Conservation (phyloP, 2,329 filamentous ascomycete species). For the Colletotrichum tofieldiae region DNA sequence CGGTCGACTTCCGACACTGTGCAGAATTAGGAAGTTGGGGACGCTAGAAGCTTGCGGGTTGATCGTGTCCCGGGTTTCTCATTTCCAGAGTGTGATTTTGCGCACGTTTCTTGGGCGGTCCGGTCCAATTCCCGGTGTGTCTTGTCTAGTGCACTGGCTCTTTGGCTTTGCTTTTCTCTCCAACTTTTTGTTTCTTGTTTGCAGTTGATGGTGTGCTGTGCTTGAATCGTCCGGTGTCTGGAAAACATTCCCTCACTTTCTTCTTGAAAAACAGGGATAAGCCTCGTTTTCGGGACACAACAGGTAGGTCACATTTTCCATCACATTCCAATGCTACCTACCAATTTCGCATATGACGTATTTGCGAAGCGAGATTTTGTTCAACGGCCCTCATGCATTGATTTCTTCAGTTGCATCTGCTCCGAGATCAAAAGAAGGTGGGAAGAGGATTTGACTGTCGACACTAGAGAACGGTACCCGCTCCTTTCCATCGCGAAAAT, state of each 20-base stretch:
- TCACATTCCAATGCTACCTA: constrained; percentile 27
- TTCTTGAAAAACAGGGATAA: constrained; percentile 21
- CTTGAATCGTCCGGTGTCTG: constrained; percentile 41
- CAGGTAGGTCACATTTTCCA: constrained; percentile 28
- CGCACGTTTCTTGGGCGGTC: neutral
- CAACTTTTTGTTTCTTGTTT: constrained; percentile 2
- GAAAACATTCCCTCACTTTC: constrained; percentile 20
- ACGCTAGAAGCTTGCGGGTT: neutral
- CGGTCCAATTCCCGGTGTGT: neutral
- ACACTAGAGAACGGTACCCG: neutral
- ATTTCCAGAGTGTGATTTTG: neutral
- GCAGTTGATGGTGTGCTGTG: constrained; percentile 18
- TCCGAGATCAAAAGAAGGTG: neutral
- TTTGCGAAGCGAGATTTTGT: constrained; percentile 23
- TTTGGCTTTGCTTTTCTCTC: neutral
- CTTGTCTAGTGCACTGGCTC: neutral
- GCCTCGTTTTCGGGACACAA: constrained; percentile 12
- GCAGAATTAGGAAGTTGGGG: neutral
- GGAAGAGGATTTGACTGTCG: neutral
- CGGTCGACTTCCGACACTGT: constrained; percentile 36
- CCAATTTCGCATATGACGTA: constrained; percentile 26
- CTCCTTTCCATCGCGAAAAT: constrained; percentile 29
- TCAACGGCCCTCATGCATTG: neutral
- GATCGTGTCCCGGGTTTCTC: neutral
- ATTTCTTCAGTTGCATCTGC: neutral